These are phyloP conservation scores for Cavenderia fasciculata DNA, from an alignment of 78 protist genomes.

Conservation along the genomic window DNA sequence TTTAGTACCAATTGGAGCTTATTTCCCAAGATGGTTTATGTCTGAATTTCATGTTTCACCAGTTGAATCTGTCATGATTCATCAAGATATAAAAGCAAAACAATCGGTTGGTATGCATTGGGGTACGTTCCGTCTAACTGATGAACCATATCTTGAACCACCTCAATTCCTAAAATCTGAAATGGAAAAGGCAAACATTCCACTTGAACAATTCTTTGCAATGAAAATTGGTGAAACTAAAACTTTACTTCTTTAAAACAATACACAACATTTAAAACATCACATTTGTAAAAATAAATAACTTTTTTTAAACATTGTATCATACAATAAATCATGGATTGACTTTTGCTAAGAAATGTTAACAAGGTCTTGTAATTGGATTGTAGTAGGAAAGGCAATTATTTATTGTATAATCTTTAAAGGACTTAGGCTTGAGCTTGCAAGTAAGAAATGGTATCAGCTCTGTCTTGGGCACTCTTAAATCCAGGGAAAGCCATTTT, in stretches of 20 bases:
- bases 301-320: too few relatives aligned
- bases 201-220: slow-evolving; percentile 25
- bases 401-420: too few relatives aligned
- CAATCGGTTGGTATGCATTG: slow-evolving; percentile 68
- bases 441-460: slow-evolving; percentile 27
- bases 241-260: too few relatives aligned
- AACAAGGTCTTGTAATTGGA: too few relatives aligned
- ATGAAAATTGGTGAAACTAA: slow-evolving; percentile 49
- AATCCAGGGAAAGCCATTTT: slow-evolving; percentile 94
- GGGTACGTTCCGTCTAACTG: slow-evolving; percentile 55
- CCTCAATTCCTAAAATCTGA: not conserved
- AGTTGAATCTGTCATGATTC: slow-evolving; percentile 65
- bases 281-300: too few relatives aligned
- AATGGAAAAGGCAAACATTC: not conserved
- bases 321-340: too few relatives aligned
- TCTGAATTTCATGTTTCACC: slow-evolving; percentile 13
- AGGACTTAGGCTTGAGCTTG: too few relatives aligned
- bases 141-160: slow-evolving; percentile 52
- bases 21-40: slow-evolving; percentile 69
- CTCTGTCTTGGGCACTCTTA: slow-evolving; percentile 15
- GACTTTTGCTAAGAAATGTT: too few relatives aligned
- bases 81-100: slow-evolving; percentile 24
- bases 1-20: slow-evolving; percentile 74
- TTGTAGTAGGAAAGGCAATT: too few relatives aligned
- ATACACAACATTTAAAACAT: too few relatives aligned